phyloP scores from a whole-genome alignment of 2,329 filamentous ascomycete species.

The Calonectria ilicicola region DNA sequence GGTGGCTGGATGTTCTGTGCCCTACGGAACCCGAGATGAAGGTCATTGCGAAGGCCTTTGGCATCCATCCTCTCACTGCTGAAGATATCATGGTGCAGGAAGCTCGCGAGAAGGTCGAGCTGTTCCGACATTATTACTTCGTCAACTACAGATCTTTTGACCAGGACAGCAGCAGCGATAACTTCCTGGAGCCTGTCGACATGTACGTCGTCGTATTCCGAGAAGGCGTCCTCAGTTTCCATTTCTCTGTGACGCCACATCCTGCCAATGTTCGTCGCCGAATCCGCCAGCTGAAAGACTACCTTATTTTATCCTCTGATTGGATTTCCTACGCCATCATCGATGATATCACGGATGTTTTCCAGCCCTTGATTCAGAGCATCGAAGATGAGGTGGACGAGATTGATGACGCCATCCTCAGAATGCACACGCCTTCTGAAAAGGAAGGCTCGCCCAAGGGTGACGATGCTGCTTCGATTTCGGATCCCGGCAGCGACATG shows the following conservation, averaged over 20 bases:
- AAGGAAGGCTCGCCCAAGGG: constrained; percentile 60
- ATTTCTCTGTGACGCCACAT: constrained; percentile 96
- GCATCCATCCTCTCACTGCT: constrained; percentile 93
- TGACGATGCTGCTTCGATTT: constrained; percentile 57
- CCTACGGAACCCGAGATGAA: constrained; percentile 98
- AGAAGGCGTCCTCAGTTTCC: constrained; percentile 95
- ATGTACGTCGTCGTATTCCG: constrained; percentile 98
- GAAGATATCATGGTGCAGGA: constrained; percentile 99
- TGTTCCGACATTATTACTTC: constrained; percentile 98
- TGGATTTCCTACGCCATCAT: constrained; percentile 99
- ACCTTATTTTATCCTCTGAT: constrained; percentile 90
- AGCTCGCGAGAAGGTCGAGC: constrained; percentile 95
- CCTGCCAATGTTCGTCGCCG: constrained; percentile 94
- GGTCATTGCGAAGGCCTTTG: constrained; percentile 89
- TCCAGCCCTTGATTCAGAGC: constrained; percentile 88
- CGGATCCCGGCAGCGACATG: constrained; percentile 79
- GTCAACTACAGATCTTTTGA: constrained; percentile 99
- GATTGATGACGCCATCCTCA: constrained; percentile 92
- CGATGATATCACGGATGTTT: constrained; percentile 98
- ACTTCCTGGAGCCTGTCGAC: constrained; percentile 95
- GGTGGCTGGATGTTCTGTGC: constrained; percentile 94
- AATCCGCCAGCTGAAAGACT: constrained; percentile 93
- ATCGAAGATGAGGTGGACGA: constrained; percentile 98
- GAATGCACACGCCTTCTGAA: constrained; percentile 75
- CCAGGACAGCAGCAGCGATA: constrained; percentile 88